phyloP scores from a whole-genome alignment of 352 stramenopile genomes.

The Phytophthora syringae region DNA sequence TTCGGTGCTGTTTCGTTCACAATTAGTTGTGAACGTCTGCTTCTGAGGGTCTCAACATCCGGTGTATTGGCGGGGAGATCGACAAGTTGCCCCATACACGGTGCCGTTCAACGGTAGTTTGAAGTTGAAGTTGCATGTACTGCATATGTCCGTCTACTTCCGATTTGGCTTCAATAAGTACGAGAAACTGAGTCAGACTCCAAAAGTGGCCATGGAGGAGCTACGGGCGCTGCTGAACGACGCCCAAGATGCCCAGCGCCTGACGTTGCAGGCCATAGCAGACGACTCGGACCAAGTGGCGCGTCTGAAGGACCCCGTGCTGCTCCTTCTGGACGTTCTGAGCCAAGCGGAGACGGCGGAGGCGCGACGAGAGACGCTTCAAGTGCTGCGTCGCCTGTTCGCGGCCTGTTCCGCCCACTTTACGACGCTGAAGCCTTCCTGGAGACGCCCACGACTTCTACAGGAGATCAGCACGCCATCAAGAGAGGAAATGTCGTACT shows the following conservation, averaged over 20 bases:
- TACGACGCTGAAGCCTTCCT: slow-evolving; percentile 48
- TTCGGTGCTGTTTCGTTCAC: neutral
- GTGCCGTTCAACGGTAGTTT: neutral
- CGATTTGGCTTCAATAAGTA: neutral
- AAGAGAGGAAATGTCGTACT: slow-evolving; percentile 54
- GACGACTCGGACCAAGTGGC: slow-evolving; percentile 31
- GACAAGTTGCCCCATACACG: too few species aligned
- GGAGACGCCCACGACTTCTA: slow-evolving; percentile 11
- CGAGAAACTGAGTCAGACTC: neutral
- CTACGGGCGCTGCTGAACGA: slow-evolving; percentile 47
- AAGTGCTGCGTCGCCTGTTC: slow-evolving; percentile 53
- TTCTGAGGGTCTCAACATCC: neutral
- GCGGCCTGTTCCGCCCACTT: slow-evolving; percentile 37
- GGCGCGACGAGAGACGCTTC: slow-evolving; percentile 40
- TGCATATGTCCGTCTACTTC: neutral
- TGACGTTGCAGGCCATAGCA: slow-evolving; percentile 33
- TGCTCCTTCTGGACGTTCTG: slow-evolving; percentile 60
- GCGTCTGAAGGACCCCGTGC: slow-evolving; percentile 48
- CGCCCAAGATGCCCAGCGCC: slow-evolving; percentile 47
- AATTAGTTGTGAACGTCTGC: neutral
- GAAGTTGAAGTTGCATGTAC: neutral
- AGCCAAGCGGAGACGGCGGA: slow-evolving; percentile 32
- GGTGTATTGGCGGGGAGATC: too few species aligned
- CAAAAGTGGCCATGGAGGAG: slow-evolving; percentile 18
- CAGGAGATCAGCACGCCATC: neutral